Evolutionary conservation across 2,329 filamentous ascomycete species (phyloP).

Genomic region (Fusarium circinatum): DNA sequence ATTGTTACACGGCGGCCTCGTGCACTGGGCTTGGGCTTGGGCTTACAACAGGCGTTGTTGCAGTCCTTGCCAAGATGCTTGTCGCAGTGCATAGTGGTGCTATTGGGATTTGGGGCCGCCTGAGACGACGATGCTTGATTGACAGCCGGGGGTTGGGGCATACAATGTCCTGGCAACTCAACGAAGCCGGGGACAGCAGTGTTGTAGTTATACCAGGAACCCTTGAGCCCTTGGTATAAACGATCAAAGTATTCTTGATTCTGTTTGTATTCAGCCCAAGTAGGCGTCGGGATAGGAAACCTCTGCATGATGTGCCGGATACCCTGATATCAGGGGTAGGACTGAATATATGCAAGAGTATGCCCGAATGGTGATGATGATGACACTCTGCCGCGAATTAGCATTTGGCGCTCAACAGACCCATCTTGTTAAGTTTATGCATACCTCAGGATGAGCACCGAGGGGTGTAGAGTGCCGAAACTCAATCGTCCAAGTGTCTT

Average conservation of each 20-base stretch:
- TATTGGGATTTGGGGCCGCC: not conserved
- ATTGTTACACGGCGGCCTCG: not conserved
- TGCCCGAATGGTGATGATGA: not conserved
- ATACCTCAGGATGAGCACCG: not conserved
- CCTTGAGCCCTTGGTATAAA: not conserved
- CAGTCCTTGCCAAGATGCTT: slow-evolving; percentile 4
- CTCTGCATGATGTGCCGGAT: not conserved
- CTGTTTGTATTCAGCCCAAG: slow-evolving; percentile 8
- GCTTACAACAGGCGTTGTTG: not conserved
- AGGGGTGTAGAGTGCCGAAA: not conserved
- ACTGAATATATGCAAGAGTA: not conserved
- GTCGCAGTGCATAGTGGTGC: not conserved
- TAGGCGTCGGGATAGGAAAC: slow-evolving; percentile 7
- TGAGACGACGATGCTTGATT: not conserved
- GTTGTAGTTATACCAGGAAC: not conserved
- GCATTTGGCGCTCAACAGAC: not conserved
- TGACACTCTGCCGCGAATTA: not conserved
- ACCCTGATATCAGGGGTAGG: not conserved
- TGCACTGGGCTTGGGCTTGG: not conserved
- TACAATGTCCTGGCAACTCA: not conserved
- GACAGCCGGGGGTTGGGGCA: not conserved
- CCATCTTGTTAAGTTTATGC: not conserved
- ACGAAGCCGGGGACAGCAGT: not conserved
- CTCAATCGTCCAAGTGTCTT: not conserved
- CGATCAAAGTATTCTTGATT: not conserved